Evolutionary conservation across 2,329 filamentous ascomycete species (phyloP).

Genomic region (Cladosporium phlei): DNA sequence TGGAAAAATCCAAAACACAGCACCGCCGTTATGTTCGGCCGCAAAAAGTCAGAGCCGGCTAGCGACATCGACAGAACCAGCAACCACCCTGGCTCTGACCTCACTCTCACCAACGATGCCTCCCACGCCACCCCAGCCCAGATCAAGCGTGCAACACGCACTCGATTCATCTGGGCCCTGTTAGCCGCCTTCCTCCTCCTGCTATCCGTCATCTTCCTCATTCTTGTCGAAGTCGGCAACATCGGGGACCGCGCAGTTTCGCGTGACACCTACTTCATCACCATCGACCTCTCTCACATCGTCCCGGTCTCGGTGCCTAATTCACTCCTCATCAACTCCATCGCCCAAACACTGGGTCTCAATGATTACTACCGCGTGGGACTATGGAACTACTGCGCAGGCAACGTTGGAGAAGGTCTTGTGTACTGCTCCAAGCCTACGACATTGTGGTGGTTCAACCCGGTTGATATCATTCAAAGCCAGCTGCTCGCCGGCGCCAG

Average conservation of each 20-base stretch:
- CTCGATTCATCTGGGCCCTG: slow-evolving; percentile 57
- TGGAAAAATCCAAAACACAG: background rate
- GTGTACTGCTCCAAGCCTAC: slow-evolving; percentile 68
- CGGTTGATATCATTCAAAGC: slow-evolving; percentile 71
- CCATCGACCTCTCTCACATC: slow-evolving; percentile 75
- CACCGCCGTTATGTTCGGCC: slow-evolving; percentile 29
- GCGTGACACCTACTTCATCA: slow-evolving; percentile 74
- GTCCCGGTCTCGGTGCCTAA: slow-evolving; percentile 69
- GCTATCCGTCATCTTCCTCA: slow-evolving; percentile 69
- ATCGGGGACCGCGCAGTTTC: slow-evolving; percentile 56
- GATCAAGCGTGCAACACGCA: slow-evolving; percentile 47
- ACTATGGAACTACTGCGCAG: slow-evolving; percentile 88
- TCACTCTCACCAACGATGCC: slow-evolving; percentile 29
- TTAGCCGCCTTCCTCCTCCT: slow-evolving; percentile 67
- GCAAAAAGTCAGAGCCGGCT: slow-evolving; percentile 20
- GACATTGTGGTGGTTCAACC: slow-evolving; percentile 84
- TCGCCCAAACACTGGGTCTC: slow-evolving; percentile 77
- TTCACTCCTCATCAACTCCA: slow-evolving; percentile 73
- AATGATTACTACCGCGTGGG: slow-evolving; percentile 95
- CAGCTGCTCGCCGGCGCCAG: slow-evolving; percentile 78
- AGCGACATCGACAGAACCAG: slow-evolving; percentile 16
- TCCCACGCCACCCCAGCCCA: slow-evolving; percentile 30
- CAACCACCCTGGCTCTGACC: slow-evolving; percentile 19
- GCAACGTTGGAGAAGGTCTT: slow-evolving; percentile 69
- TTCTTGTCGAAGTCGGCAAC: slow-evolving; percentile 77